Evolutionary conservation across 2,329 filamentous ascomycete genomes (phyloP), one percentile per base, ranked within the genome.

Genomic region (Colletotrichum brevisporum): DNA sequence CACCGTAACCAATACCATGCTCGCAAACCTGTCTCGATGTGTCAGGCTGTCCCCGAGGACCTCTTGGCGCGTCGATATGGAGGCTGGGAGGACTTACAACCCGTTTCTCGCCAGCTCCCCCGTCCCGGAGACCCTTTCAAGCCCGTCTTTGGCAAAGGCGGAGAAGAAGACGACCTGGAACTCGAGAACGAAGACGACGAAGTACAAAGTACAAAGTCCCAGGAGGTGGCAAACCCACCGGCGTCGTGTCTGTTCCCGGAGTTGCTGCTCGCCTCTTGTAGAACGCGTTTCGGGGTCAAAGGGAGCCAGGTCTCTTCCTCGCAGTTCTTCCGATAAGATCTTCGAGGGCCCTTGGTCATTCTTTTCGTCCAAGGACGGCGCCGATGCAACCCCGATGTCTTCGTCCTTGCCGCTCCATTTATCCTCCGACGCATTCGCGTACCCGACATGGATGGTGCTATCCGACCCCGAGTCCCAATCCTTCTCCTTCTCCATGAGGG

Each of bases 401-500:
- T 57, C 21, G 52, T 50, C 45, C 12, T 13, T 31, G 16, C 15
- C 6, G 12, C 59, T 63, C 64, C 59, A 36, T 51, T 43, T 63
- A 13, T 43, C 45, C 8, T 10, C n/a, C 15, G 45, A 21, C 16
- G 58, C 58, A 24, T 31, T 39, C 31, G 58, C 51, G 27, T 50
- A 26, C 3, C 57, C 21, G 9, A 24, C 21, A 24, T 24, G 21
- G 21, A 24, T 18, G 27, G 27, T 21, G 3, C n/a, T 26, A 12
- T 55, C 57, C 16, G 41, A 16, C 12, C 54, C 41, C 2, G 24
- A 13, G 27, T 55, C 12, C 36, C 26, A 24, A 43, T 24, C 21
- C 18, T 24, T 3, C n/a, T 43, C 13, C 10, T 15, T 5, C 15
- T 24, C 16, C 55, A 47, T 47, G 16, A 36, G 6, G n/a, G 47